These are phyloP conservation scores for Salvia sclarea DNA, from an alignment of 305 asterid species.

Conservation along the genomic window DNA sequence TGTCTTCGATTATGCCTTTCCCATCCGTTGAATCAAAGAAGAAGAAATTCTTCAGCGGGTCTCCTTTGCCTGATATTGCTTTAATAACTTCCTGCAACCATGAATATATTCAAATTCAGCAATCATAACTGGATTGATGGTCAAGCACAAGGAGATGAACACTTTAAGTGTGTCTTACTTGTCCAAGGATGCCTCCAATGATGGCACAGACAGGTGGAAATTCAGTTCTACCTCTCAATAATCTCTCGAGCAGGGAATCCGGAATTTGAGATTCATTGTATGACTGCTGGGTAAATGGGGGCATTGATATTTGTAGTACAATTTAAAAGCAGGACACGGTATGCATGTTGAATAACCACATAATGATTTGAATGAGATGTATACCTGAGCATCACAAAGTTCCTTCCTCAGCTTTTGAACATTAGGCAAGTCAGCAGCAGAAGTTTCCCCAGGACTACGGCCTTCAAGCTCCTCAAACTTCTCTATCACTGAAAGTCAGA, in stretches of 20 bases:
- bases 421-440: constrained; percentile 58
- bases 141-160: background rate
- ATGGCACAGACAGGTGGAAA: constrained; percentile 95
- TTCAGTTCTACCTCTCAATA: constrained; percentile 66
- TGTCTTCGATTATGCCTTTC: constrained; percentile 82
- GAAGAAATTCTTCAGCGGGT: constrained; percentile 89
- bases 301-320: background rate
- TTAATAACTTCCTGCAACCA: constrained; percentile 81
- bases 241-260: constrained; percentile 70
- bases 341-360: background rate
- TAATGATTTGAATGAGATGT: constrained; percentile 24
- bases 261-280: constrained; percentile 69
- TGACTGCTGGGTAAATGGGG: constrained; percentile 46
- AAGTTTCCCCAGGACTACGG: constrained; percentile 71
- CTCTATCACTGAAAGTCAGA: constrained; percentile 65
- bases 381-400: constrained; percentile 75
- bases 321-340: constrained; percentile 25
- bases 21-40: constrained; percentile 85
- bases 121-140: background rate
- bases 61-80: constrained; percentile 95
- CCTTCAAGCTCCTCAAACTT: constrained; percentile 78
- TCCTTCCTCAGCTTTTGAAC: constrained; percentile 71
- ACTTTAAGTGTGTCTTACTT: constrained; percentile 43
- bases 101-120: constrained; percentile 9
- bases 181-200: constrained; percentile 93